Evolutionary conservation across 1,284 basidiomycete species (phyloP).

Genomic region (Vanrija sp.): DNA sequence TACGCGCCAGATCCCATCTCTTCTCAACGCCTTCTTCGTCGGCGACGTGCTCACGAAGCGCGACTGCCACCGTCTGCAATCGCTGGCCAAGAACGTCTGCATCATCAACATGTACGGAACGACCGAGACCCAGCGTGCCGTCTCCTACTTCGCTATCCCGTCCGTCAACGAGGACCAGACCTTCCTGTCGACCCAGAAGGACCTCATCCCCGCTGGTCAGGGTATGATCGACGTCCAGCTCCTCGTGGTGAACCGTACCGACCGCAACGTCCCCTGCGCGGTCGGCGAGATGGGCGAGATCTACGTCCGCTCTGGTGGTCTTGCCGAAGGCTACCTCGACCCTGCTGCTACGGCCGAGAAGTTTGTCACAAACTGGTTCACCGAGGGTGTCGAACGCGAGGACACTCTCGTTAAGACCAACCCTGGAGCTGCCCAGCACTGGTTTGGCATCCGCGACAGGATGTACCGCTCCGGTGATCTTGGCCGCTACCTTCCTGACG

Average conservation of each 20-base stretch:
- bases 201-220: constrained; percentile 95
- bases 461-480: constrained; percentile 98
- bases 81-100: constrained; percentile 83
- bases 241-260: constrained; percentile 90
- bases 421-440: constrained; percentile 66
- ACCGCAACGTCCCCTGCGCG: constrained; percentile 81
- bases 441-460: constrained; percentile 96
- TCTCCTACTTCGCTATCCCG: constrained; percentile 95
- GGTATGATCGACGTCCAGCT: constrained; percentile 99
- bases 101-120: constrained; percentile 99
- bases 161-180: constrained; percentile 77
- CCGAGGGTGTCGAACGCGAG: constrained; percentile 55
- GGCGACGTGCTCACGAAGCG: constrained; percentile 99
- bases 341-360: constrained; percentile 79
- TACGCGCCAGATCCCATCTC: constrained; percentile 77
- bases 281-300: constrained; percentile 98
- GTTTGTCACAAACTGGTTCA: constrained; percentile 91
- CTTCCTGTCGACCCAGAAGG: constrained; percentile 92
- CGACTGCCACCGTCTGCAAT: constrained; percentile 91
- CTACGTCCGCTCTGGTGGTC: constrained; percentile 92
- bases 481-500: constrained; percentile 88
- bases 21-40: constrained; percentile 94
- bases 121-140: constrained; percentile 97
- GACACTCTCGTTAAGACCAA: constrained; percentile 66
- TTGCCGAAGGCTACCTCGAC: constrained; percentile 94